Evolutionary conservation across 208 protist species (phyloP).

Genomic region (Leishmania martiniquensis): DNA sequence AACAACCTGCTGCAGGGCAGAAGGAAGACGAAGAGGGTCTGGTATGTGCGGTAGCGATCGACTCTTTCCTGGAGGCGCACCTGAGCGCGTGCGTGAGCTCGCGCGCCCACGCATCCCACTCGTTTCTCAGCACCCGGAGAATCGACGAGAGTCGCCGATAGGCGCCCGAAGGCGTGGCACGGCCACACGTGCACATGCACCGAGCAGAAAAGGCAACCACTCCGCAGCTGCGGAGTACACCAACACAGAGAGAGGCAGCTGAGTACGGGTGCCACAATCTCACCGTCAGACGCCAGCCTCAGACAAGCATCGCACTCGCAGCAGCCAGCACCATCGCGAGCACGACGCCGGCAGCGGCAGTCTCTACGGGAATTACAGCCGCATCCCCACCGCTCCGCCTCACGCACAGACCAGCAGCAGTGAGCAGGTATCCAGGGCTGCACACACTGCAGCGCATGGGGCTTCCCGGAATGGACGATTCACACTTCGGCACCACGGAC

Average conservation of each 20-base stretch:
- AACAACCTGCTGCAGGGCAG: not conserved
- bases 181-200: not conserved
- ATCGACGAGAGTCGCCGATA: not conserved
- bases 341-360: not conserved
- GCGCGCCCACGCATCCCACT: not conserved
- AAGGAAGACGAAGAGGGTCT: not conserved
- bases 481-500: not conserved
- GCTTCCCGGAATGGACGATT: not conserved
- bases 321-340: not conserved
- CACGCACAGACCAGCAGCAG: not conserved
- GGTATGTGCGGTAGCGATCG: not conserved
- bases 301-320: not conserved
- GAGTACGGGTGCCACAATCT: not conserved
- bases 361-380: not conserved
- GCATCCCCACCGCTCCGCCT: not conserved
- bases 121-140: not conserved
- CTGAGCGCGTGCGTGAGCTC: too few species aligned
- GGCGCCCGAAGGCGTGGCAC: not conserved
- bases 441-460: not conserved
- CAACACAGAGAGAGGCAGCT: too few species aligned
- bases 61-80: not conserved
- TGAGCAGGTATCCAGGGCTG: not conserved
- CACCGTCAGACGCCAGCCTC: not conserved
- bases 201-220: too few species aligned
- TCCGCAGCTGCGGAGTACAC: not conserved